Evolutionary conservation across 78 protist species (phyloP).

Genomic region (Monosiga brevicollis): DNA sequence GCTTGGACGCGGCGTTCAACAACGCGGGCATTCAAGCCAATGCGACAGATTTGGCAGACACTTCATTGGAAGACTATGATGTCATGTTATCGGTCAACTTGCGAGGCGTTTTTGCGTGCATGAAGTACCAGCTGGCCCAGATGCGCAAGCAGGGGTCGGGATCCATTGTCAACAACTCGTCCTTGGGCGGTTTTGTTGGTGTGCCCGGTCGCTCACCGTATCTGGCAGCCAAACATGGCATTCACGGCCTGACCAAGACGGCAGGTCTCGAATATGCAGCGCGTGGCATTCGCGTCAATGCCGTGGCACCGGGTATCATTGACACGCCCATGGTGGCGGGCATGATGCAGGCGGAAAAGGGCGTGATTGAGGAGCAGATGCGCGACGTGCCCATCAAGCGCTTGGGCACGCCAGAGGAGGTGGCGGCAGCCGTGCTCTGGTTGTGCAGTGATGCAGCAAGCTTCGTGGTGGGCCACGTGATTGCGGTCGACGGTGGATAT

Average conservation of each 20-base stretch:
- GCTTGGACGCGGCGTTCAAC: too few species aligned
- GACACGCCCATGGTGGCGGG: not conserved
- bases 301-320: constrained; percentile 5
- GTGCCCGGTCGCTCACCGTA: too few species aligned
- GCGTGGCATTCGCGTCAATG: not conserved
- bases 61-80: too few species aligned
- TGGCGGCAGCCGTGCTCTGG: not conserved
- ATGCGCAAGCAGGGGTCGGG: too few species aligned
- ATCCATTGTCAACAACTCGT: too few species aligned
- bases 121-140: too few species aligned
- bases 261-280: not conserved
- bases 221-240: not conserved
- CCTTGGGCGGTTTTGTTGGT: too few species aligned
- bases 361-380: not conserved
- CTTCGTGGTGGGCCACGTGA: not conserved
- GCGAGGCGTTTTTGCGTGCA: too few species aligned
- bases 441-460: not conserved
- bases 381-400: not conserved
- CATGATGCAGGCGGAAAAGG: not conserved
- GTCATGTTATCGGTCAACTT: too few species aligned
- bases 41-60: too few species aligned
- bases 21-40: too few species aligned
- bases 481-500: constrained; percentile 1
- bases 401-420: not conserved
- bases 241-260: not conserved